A percentile compares a stretch with the other conserved stretches of the same genome.
phyloP scores from a whole-genome alignment of 108 stramenopile species.

The Cylindrotheca fusiformis region DNA sequence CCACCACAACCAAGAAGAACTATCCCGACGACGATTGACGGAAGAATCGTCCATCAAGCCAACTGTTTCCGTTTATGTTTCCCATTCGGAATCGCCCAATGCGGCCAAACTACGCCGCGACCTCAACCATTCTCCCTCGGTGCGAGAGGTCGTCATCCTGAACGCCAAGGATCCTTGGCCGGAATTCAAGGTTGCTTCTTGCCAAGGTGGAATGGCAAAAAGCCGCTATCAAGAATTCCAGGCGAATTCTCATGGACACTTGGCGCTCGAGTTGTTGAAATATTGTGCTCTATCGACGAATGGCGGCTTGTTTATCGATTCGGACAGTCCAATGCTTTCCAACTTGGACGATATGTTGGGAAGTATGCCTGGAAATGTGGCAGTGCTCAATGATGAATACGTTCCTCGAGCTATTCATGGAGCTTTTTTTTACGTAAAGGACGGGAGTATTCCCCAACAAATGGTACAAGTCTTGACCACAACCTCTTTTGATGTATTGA shows the following conservation, averaged over 20 bases:
- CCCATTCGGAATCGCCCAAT: constrained; percentile 7
- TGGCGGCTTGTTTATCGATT: constrained; percentile 63
- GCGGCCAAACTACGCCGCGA: constrained; percentile 19
- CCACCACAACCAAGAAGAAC: no score
- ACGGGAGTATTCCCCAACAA: constrained; percentile 10
- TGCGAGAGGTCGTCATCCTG: constrained; percentile 6
- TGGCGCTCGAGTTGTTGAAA: constrained; percentile 74
- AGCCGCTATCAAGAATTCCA: background rate
- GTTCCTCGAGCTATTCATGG: constrained; percentile 19
- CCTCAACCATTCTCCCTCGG: constrained; percentile 3
- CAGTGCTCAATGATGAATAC: constrained; percentile 30
- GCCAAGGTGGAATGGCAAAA: background rate
- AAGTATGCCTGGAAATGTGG: constrained; percentile 3
- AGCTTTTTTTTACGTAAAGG: constrained; percentile 23
- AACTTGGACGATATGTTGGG: constrained; percentile 24
- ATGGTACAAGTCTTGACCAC: constrained; percentile 38
- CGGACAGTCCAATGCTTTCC: constrained; percentile 35
- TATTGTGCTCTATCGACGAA: constrained; percentile 54
- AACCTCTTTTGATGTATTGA: constrained; percentile 20
- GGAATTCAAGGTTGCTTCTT: background rate
- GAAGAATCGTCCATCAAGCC: background rate
- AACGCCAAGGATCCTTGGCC: constrained; percentile 11
- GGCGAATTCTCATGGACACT: constrained; percentile 31
- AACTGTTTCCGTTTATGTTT: background rate
- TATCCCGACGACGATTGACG: background rate